Base-by-base conservation (phyloP, 129 eudicot species). In the Lactuca sativa region DNA sequence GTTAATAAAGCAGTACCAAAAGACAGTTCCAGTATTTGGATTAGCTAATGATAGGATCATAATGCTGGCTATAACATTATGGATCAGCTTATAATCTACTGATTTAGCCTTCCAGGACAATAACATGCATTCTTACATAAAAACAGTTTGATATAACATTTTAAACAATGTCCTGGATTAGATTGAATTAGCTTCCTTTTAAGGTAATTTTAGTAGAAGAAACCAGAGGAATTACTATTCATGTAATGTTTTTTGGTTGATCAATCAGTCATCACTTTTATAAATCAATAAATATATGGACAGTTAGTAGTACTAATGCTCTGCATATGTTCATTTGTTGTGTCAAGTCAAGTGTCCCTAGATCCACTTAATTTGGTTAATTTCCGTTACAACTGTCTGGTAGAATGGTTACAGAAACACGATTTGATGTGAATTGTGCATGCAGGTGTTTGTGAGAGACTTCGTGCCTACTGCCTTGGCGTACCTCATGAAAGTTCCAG, bases 361-460 rank as follows among this genome's bases (percentile, higher is more conserved):
- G 21, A 18, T 18, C 9, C 76, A 43, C 33, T n/a, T n/a, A n/a
- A n/a, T 71, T 25, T 71, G 47, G 68, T 48, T 18, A 18, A 18
- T 18, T 17, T 72, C 51, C 11, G 33, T 34, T 59, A 72, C 51
- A 59, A 51, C 49, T 72, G 31, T 40, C 21, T 52, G 52, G 66
- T 48, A 25, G 10, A 71, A 59, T 44, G 14, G 18, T 31, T 30
- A 47, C 60, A 47, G 60, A 10, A 17, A 48, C 34, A 47, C 49
- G 2, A 71, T 13, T 59, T 47, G 11, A 59, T 71, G 51, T 38
- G 64, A 68, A 69, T 18, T 55, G 15, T 68, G 44, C 83, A 82
- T 68, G 44, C 83, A 82, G 90, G 90, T 85, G 59, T 85, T 85
- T 73, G 90, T 85, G 70, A 73, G 87, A 76, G 90, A 82, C 66